phyloP scores from a whole-genome alignment of 176 grass and related monocot genomes.

The Oryza longistaminata region DNA sequence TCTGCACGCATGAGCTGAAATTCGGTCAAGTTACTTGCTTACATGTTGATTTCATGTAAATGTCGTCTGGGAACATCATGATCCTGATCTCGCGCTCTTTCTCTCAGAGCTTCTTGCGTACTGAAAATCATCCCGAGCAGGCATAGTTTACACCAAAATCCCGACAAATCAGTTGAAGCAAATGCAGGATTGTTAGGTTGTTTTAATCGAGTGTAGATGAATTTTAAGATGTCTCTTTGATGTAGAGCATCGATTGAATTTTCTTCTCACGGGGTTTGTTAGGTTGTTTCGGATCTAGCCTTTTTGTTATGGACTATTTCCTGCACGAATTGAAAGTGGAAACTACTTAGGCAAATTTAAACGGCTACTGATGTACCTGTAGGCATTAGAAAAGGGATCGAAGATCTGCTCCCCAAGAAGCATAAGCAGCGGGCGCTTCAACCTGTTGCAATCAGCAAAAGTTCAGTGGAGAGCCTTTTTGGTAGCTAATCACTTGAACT shows the following conservation, averaged over 20 bases:
- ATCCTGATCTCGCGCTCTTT: conserved; percentile 49
- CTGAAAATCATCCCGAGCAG: conserved; percentile 24
- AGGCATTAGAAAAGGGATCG: conserved; percentile 48
- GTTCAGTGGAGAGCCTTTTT: background rate
- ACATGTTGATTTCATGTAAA: conserved; percentile 60
- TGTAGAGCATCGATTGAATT: background rate
- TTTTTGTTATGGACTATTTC: background rate
- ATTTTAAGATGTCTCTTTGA: background rate
- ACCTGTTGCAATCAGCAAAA: conserved; percentile 42
- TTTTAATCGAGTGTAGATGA: too few relatives aligned
- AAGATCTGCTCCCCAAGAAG: conserved; percentile 64
- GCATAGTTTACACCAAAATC: background rate
- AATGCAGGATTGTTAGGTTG: background rate
- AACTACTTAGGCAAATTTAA: background rate
- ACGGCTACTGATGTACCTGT: conserved; percentile 34
- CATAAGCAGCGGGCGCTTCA: conserved; percentile 51
- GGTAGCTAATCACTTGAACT: background rate
- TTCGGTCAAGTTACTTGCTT: background rate
- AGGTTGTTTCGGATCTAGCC: background rate
- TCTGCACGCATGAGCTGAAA: background rate
- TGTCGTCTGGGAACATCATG: conserved; percentile 62
- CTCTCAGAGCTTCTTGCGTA: conserved; percentile 52
- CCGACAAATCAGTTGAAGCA: background rate
- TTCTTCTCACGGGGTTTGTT: background rate
- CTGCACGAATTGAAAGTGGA: background rate